Evolutionary conservation across 225 moss, liverwort and hornwort genomes (phyloP).

Genomic region (Asterella californica): DNA sequence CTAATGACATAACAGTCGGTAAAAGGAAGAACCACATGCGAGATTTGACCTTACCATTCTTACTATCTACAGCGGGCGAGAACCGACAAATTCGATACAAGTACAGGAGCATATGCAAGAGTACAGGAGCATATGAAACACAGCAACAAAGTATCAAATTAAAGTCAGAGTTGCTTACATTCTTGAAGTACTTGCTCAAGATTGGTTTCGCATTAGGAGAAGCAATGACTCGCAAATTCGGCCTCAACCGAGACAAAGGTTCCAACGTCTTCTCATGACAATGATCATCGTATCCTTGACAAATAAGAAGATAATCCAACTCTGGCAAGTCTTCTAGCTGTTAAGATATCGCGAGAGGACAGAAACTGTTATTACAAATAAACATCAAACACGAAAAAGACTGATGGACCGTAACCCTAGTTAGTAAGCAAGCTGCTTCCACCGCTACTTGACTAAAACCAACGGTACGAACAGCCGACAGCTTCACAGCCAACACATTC

Average conservation of each 20-base stretch:
- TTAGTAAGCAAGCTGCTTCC: not conserved
- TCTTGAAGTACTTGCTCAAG: conserved; percentile 52
- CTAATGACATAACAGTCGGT: not conserved
- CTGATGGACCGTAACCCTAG: not conserved
- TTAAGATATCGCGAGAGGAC: not conserved
- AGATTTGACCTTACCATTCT: not conserved
- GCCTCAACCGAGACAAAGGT: conserved; percentile 58
- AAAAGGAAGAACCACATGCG: not conserved
- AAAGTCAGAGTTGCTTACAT: conserved; percentile 41
- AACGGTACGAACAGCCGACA: too few species aligned
- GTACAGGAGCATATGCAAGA: not conserved
- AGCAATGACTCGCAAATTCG: conserved; percentile 62
- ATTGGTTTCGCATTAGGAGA: conserved; percentile 66
- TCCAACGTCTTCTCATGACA: conserved; percentile 75
- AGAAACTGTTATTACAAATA: not conserved
- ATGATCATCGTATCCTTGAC: conserved; percentile 90
- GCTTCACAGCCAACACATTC: too few species aligned
- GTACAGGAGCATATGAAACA: too few species aligned
- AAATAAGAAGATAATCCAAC: conserved; percentile 76
- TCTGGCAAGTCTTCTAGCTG: conserved; percentile 87
- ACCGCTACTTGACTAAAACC: too few species aligned
- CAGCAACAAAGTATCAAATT: not conserved
- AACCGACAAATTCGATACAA: not conserved
- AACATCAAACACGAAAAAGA: not conserved
- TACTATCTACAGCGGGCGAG: not conserved